A percentile compares a stretch with the other conserved stretches of the same genome.
These are phyloP conservation scores for Acanthamoeba lugdunensis DNA, from an alignment of 208 protist genomes.

Conservation along the genomic window DNA sequence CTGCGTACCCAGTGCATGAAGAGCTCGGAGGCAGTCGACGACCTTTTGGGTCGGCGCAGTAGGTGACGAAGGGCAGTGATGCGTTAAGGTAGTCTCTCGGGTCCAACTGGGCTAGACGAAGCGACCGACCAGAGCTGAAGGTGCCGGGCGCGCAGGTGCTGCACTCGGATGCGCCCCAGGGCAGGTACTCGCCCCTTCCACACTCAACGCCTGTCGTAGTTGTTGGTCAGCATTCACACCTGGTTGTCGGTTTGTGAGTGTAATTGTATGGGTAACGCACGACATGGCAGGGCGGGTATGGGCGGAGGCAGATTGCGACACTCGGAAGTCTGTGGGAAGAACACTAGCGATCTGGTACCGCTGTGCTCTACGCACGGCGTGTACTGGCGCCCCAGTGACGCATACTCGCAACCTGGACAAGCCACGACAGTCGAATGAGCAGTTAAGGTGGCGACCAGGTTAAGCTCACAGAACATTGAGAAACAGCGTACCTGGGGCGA, in stretches of 20 bases:
- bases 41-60: neutral
- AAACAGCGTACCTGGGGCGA: neutral
- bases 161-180: conserved; percentile 32
- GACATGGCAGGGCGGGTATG: neutral
- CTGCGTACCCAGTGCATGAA: neutral
- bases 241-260: neutral
- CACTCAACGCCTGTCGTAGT: neutral
- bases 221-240: neutral
- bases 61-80: conserved; percentile 26
- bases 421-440: neutral
- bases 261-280: neutral
- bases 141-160: neutral
- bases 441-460: too few species aligned
- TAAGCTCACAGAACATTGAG: too few species aligned
- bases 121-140: neutral
- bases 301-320: conserved; percentile 14
- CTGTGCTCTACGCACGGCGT: neutral
- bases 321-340: neutral
- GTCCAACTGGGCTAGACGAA: neutral
- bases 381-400: neutral
- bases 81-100: conserved; percentile 4
- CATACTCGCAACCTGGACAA: neutral
- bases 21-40: neutral
- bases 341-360: conserved; percentile 2
- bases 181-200: neutral